Conservation (phyloP, 345 rosid species). For the Arabis hirsuta region DNA sequence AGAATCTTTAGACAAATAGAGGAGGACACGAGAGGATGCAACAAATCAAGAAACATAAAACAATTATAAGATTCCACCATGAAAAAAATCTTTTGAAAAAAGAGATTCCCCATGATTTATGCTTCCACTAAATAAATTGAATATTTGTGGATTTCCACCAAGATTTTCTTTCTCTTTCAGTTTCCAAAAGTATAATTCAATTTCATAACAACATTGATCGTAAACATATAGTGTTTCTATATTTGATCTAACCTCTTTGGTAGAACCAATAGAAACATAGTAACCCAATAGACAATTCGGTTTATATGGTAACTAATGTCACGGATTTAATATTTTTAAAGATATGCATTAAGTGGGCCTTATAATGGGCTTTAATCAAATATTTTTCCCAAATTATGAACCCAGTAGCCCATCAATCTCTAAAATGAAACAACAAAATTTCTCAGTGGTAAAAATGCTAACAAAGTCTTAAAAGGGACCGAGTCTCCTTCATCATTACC, state of each 20-base stretch:
- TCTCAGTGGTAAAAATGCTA: not conserved
- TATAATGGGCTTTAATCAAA: not conserved
- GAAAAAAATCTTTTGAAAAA: conserved; percentile 35
- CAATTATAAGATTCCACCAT: conserved; percentile 32
- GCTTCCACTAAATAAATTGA: conserved; percentile 41
- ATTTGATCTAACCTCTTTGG: conserved; percentile 7
- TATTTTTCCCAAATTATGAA: not conserved
- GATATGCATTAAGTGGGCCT: not conserved
- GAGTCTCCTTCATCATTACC: conserved; percentile 20
- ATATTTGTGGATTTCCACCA: conserved; percentile 41
- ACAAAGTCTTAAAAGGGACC: not conserved
- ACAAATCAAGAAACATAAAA: conserved; percentile 39
- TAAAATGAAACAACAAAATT: not conserved
- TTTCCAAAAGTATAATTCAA: conserved; percentile 28
- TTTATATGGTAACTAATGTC: conserved; percentile 7
- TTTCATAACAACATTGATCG: conserved; percentile 15
- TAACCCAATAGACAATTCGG: not conserved
- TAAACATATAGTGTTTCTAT: conserved; percentile 28
- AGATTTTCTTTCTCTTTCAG: conserved; percentile 23
- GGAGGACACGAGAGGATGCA: conserved; percentile 38
- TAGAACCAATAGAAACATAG: not conserved
- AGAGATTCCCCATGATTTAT: conserved; percentile 43
- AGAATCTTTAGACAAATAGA: conserved; percentile 26
- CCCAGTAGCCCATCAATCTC: conserved; percentile 8
- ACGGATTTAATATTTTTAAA: not conserved